Evolutionary conservation across 75 land plant genomes (phyloP), one percentile per base, ranked within the genome.

Genomic region (Azolla pinnata): DNA sequence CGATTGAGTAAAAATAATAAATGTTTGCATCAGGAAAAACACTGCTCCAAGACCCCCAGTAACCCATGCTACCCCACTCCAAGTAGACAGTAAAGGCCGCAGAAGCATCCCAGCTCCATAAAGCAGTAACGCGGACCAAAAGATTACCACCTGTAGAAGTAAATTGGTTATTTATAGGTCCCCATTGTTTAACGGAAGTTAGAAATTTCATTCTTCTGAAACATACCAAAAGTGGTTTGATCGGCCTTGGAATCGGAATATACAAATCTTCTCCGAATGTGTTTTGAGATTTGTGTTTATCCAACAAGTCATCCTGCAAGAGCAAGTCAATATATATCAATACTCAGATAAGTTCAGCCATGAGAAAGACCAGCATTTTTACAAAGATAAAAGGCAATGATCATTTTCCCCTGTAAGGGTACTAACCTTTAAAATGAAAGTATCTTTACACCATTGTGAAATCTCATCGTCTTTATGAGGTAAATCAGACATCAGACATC

Each of bases 1-100:
- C 18, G 92, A 67, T 67, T 87, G 87, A 28, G 92, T 72, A 67
- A 76, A 87, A 3, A 53, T 21, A 33, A 87, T 76, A 44, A 83
- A 70, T 32, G 79, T 55, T 10, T 83, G 87, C 84, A 90, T 79
- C 7, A 79, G 67, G 2, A 74, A 30, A 8, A 82, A 71, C n/a
- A 87, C 77, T 23, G 75, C 19, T 1, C 44, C 71, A 25, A 91
- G 55, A 1, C 65, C 72, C 16, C 63, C 61, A 0, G 66, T 62
- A 20, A 78, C 59, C 49, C 79, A 65, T 19, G 80, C 64, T 59
- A 82, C 50, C 32, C 93, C 97, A 48, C 73, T 79, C 86, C 78
- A 75, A 26, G 86, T 74, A 12, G 81, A 62, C 19, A 84, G 52
- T 27, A 85, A 45, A 2, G 76, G 52, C 56, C 55, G 65, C 24